Base-by-base conservation (phyloP, 148 eudicot genomes). In the Vaccinium corymbosum region DNA sequence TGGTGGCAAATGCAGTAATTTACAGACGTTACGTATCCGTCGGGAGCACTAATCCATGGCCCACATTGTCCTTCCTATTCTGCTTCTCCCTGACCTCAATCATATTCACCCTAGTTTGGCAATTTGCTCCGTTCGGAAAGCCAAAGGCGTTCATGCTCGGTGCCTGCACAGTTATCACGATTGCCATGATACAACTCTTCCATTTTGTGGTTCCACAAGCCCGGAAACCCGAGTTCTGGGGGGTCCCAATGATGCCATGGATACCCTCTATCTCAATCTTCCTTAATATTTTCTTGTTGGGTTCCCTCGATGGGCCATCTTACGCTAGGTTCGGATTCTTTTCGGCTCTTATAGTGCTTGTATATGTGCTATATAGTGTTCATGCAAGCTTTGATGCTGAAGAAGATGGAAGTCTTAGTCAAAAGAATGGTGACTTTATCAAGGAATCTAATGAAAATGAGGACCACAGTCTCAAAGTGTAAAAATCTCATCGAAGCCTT, bases 301-400 rank as follows among this genome's bases (percentile, higher is more conserved):
- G 97, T 2, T 90, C 91, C 32, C 94, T 93, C 12, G 94, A 94
- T 71, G 89, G 90, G 76, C 93, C 91, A 6, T 92, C 97, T 2
- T 93, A 90, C 14, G 81, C 90, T 20, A 91, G 98, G 59, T 96
- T 94, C 85, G 92, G 89, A 53, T 88, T 92, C 82, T 94, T 96
- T 87, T 91, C 98, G 13, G 92, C 25, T 10, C 84, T 96, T 4
- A 85, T 85, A 1, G 88, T 93, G 80, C 85, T 87, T 50, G 90
- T 94, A 7, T 96, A 96, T 85, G 88, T 96, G 32, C 87, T 94
- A 15, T 96, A 96, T 64, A 92, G 99, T 86, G 99, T 96, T 32
- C 99, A 96, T 88, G 95, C 99, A 61, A 96, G 98, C 90, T 93
- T 87, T 85, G 99, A 96, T 92, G 99, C 97, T 0, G 99, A 94